These are phyloP conservation scores for Ilyonectria sp. DNA, from an alignment of 2,329 filamentous ascomycete genomes.

Conservation along the genomic window DNA sequence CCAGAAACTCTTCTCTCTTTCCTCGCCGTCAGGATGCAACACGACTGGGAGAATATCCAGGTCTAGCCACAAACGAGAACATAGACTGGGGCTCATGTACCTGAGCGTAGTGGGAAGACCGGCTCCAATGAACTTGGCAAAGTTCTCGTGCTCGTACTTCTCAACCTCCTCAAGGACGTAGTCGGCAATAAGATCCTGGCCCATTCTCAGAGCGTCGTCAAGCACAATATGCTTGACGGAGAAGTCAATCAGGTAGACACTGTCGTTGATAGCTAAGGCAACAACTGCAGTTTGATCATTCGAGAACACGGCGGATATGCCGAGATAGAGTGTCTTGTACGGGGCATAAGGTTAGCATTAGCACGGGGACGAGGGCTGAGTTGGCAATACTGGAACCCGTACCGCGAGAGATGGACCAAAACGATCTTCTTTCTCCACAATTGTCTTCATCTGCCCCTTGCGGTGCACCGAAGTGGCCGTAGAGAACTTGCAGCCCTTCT, in stretches of 20 bases:
- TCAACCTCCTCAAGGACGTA: constrained; percentile 71
- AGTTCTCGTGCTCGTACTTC: constrained; percentile 74
- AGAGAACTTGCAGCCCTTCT: constrained; percentile 58
- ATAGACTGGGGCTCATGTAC: constrained; percentile 74
- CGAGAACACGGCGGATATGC: constrained; percentile 70
- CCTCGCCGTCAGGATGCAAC: constrained; percentile 65
- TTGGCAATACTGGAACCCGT: constrained; percentile 35
- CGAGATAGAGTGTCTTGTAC: constrained; percentile 70
- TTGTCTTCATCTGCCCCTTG: constrained; percentile 62
- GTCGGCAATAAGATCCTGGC: constrained; percentile 69
- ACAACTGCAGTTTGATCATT: constrained; percentile 69
- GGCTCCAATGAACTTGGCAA: constrained; percentile 82
- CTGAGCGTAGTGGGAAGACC: constrained; percentile 75
- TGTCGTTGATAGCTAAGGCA: constrained; percentile 80
- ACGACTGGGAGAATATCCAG: constrained; percentile 83
- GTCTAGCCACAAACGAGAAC: constrained; percentile 81
- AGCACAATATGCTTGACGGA: constrained; percentile 70
- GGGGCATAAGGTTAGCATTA: not conserved
- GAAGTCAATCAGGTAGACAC: constrained; percentile 82
- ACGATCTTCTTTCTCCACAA: constrained; percentile 59
- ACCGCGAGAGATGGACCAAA: constrained; percentile 64
- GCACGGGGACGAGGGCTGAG: too few relatives aligned
- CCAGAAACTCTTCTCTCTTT: constrained; percentile 62
- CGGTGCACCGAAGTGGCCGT: constrained; percentile 62
- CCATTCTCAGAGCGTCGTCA: constrained; percentile 55